Evolutionary conservation across 208 protist species (phyloP).

Genomic region (Herpetomonas tarakana): DNA sequence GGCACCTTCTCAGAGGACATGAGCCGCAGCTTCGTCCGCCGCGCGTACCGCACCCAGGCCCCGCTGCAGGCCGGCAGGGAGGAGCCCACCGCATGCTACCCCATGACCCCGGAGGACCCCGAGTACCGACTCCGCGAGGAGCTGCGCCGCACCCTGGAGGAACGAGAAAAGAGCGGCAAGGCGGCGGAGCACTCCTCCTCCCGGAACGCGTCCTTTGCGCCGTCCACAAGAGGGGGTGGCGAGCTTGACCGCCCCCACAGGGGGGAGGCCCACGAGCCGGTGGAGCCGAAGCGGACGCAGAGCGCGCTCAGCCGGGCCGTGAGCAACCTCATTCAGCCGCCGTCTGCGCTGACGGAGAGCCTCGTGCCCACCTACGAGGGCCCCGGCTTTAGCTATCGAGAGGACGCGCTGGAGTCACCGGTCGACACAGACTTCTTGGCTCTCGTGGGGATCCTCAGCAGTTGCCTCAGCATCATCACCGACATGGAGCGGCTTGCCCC

Average conservation of each 20-base stretch:
- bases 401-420: conserved; percentile 24
- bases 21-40: no score
- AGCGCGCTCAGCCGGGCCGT: no score
- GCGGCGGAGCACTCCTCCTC: no score
- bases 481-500: conserved; percentile 20
- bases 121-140: conserved; percentile 5
- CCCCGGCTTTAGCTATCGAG: conserved; percentile 28
- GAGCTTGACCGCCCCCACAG: no score
- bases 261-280: no score
- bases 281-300: conserved; percentile 8
- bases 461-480: conserved; percentile 26
- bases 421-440: conserved; percentile 32
- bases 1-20: no score
- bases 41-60: neutral
- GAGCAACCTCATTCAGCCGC: conserved; percentile 7
- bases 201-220: no score
- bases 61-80: conserved; percentile 3
- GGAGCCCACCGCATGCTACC: conserved; percentile 9
- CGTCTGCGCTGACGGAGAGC: conserved; percentile 1
- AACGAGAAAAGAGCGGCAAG: conserved; percentile 5
- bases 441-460: conserved; percentile 20
- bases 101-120: conserved; percentile 14
- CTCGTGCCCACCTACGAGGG: conserved; percentile 21
- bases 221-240: no score
- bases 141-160: conserved; percentile 9